phyloP scores from a whole-genome alignment of 495 filamentous ascomycete species.

The Neurospora tetraspora region DNA sequence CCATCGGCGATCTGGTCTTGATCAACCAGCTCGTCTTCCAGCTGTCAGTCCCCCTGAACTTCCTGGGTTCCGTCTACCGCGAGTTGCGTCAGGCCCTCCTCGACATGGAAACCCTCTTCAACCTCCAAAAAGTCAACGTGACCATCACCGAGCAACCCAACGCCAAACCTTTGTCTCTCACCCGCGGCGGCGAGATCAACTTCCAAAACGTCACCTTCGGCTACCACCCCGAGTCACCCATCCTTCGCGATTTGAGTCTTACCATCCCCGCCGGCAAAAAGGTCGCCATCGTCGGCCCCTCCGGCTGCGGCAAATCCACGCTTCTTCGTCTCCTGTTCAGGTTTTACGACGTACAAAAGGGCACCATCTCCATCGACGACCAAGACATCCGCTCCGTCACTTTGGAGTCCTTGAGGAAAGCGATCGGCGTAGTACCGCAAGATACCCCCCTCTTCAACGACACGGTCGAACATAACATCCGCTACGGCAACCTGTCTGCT shows the following conservation, averaged over 20 bases:
- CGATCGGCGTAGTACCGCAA: slow-evolving; percentile 94
- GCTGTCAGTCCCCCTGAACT: slow-evolving; percentile 91
- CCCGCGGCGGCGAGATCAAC: slow-evolving; percentile 72
- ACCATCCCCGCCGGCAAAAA: slow-evolving; percentile 94
- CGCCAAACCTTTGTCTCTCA: slow-evolving; percentile 60
- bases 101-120: slow-evolving; percentile 98
- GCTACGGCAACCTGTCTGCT: slow-evolving; percentile 81
- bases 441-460: slow-evolving; percentile 97
- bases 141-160: slow-evolving; percentile 65
- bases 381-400: slow-evolving; percentile 83
- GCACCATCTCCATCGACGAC: slow-evolving; percentile 82
- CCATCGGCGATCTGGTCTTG: slow-evolving; percentile 96
- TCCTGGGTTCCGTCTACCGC: slow-evolving; percentile 89
- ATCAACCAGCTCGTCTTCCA: slow-evolving; percentile 99
- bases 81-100: slow-evolving; percentile 88
- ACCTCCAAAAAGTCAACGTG: slow-evolving; percentile 96
- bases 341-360: slow-evolving; percentile 83
- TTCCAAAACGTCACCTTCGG: slow-evolving; percentile 96
- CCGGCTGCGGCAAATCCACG: slow-evolving; percentile 93
- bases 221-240: slow-evolving; percentile 79
- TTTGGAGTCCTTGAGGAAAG: slow-evolving; percentile 68
- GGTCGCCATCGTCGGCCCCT: slow-evolving; percentile 89
- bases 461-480: slow-evolving; percentile 89
- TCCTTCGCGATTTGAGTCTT: slow-evolving; percentile 72
- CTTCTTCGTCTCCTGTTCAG: slow-evolving; percentile 85